Base-by-base conservation (phyloP, 768 basidiomycete species). In the Macrocybe gigantea region DNA sequence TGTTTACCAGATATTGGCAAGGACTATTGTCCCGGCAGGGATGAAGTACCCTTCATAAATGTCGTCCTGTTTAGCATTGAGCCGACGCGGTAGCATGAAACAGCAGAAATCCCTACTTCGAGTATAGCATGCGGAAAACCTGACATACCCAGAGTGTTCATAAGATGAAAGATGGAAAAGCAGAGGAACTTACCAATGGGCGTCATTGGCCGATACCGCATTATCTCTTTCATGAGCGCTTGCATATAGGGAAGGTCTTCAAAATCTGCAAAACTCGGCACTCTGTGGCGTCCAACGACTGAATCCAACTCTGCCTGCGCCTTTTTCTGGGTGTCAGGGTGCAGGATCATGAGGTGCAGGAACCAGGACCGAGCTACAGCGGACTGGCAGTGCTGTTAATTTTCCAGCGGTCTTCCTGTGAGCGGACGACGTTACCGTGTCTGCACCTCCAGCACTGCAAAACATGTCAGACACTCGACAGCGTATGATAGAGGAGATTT, bases 251-350 rank as follows among this genome's bases (percentile, higher is more conserved):
- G 59, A 5, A 65, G 48, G 10, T 44, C 36, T n/a, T 51, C 44
- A 9, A 43, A 34, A 39, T 66, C 64, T 13, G 47, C 44, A 10
- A 64, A 45, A 5, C 48, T 56, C 2, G 67, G 67, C 15, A 61
- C 47, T 5, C 64, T 50, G n/a, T 55, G 53, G 3, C 48, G 33
- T 14, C 64, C 64, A 10, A 65, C 50, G n/a, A 65, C 53, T 3
- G 14, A 12, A 43, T 66, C 67, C 12, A 68, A 36, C 47, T 68
- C 64, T 22, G 38, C 53, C 37, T 66, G 66, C 6, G 61, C 64
- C 8, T 45, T 42, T 10, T 38, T 37, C 47, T 61, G 57, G 7
- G 63, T 47, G 11, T 61, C 53, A 7, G 64, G 64, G 51, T 64
- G 49, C 12, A 54, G 41, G 5, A 54, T 49, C 53, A 66, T 63